phyloP scores from a whole-genome alignment of 805 yeast genomes.

The Citeromyces nyonsensis region DNA sequence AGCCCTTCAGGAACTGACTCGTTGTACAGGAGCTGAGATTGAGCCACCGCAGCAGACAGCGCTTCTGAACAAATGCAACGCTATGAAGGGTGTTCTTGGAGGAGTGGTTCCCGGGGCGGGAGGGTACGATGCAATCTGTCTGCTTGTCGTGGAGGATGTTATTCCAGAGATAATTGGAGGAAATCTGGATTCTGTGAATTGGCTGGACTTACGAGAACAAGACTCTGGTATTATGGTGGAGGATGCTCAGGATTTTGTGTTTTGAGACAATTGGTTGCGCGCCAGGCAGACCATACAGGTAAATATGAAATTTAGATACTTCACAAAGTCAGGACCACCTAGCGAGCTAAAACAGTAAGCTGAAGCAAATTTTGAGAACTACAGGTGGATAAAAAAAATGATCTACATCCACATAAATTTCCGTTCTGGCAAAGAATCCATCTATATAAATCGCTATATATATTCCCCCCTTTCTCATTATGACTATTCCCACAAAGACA shows the following conservation, averaged over 20 bases:
- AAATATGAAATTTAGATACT: too few relatives aligned
- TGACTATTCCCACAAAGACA: slow-evolving; percentile 19
- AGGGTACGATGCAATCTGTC: slow-evolving; percentile 84
- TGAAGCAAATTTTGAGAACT: too few relatives aligned
- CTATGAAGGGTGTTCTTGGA: slow-evolving; percentile 64
- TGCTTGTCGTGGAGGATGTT: slow-evolving; percentile 39
- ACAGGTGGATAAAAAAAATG: too few relatives aligned
- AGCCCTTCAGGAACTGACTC: slow-evolving; percentile 44
- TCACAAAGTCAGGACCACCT: too few relatives aligned
- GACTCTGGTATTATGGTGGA: slow-evolving; percentile 41
- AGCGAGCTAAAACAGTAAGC: too few relatives aligned
- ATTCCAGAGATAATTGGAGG: slow-evolving; percentile 15
- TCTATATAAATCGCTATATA: too few relatives aligned
- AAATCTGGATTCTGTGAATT: slow-evolving; percentile 22
- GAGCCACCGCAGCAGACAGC: slow-evolving; percentile 72
- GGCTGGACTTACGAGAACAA: slow-evolving; percentile 58
- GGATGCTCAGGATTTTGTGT: slow-evolving; percentile 13
- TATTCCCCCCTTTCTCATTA: too few relatives aligned
- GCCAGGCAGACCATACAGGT: too few relatives aligned
- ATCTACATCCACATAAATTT: too few relatives aligned
- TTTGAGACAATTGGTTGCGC: too few relatives aligned
- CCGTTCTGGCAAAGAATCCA: too few relatives aligned
- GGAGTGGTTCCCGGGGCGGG: slow-evolving; percentile 99
- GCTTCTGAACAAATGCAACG: slow-evolving; percentile 42
- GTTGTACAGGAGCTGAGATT: slow-evolving; percentile 63